Base-by-base conservation (phyloP, 139 green algal genomes). In the Chlamydomonas sp. region DNA sequence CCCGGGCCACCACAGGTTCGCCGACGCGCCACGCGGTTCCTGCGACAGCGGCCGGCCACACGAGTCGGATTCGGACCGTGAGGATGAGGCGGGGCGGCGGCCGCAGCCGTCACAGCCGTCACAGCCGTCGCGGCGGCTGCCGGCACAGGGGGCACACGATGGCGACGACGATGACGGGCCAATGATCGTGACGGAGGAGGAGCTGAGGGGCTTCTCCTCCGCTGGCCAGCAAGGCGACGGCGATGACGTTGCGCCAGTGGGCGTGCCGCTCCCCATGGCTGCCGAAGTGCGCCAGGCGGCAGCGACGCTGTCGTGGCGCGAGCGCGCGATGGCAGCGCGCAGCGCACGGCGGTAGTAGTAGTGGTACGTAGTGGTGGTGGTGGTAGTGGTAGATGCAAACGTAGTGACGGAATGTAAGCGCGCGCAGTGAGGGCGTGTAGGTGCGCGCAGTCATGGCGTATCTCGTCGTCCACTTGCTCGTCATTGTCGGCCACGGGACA, bases 121-220 rank as follows among this genome's bases (percentile, higher is more conserved):
- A 33, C 54, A 64, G 43, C 43, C 43, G 16, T 13, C 43, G 43
- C 43, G 43, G 13, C 13, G 43, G 43, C 13, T 26, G 43, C 43
- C 13, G 43, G 24, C 34, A 22, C 30, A 20, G 54, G 54, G 24
- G 8, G 30, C 24, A 33, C 54, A 64, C 43, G 43, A 13, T 16
- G 43, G 13, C 13, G 43, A 64, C 34, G 54, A 64, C 34, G 54
- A 64, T 22, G 54, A 64, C 34, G 54, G 54, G 16, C 54, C 54
- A 36, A 26, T 64, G 24, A 20, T 64, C 34, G 54, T 64, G 16
- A 64, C 54, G 16, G 54, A 64, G 54, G 54, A 64, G 26, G 54
- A 64, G 54, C 26, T 64, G 54, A 10, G 34, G 16, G 24, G 20
- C 24, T 28, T 57, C 20, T 28, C 47, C 30, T 64, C 54, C 34